phyloP scores from a whole-genome alignment of 2,329 filamentous ascomycete genomes.

The Clarireedia sp. region DNA sequence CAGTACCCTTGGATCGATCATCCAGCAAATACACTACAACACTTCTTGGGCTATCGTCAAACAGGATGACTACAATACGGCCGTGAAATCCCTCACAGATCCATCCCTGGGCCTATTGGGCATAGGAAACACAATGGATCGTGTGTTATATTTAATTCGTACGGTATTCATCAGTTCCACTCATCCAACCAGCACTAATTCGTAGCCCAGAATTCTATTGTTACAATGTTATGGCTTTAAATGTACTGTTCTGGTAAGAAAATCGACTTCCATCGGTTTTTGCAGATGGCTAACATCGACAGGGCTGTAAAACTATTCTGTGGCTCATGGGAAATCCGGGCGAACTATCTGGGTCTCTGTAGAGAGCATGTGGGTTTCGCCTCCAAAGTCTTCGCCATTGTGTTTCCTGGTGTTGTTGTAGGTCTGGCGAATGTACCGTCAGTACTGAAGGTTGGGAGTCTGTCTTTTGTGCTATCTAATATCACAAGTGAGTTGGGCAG shows the following conservation, averaged over 20 bases:
- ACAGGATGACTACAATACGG: slow-evolving; percentile 31
- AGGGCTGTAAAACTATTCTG: slow-evolving; percentile 34
- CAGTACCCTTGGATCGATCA: slow-evolving; percentile 24
- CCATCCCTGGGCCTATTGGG: slow-evolving; percentile 38
- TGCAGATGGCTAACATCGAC: background rate
- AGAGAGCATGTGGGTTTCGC: slow-evolving; percentile 23
- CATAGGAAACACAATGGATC: slow-evolving; percentile 34
- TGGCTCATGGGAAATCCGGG: slow-evolving; percentile 30
- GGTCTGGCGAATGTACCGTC: slow-evolving; percentile 27
- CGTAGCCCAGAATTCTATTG: slow-evolving; percentile 38
- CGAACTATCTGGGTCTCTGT: slow-evolving; percentile 22
- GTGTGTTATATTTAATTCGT: slow-evolving; percentile 42
- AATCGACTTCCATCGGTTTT: no score
- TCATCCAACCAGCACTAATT: slow-evolving; percentile 4
- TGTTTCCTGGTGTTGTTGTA: slow-evolving; percentile 32
- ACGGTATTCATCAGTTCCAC: slow-evolving; percentile 22
- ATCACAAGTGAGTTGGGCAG: slow-evolving; percentile 30
- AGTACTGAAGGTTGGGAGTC: slow-evolving; percentile 25
- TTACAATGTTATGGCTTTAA: slow-evolving; percentile 42
- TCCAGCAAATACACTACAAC: slow-evolving; percentile 27
- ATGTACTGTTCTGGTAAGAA: slow-evolving; percentile 38
- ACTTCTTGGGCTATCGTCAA: slow-evolving; percentile 20
- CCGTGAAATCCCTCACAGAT: slow-evolving; percentile 29
- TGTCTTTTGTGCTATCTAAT: slow-evolving; percentile 33
- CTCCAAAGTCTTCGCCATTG: slow-evolving; percentile 31